A percentile compares a stretch with the other conserved stretches of the same genome.
Conservation (phyloP, 2,329 filamentous ascomycete species). For the Rutstroemia sydowiana region DNA sequence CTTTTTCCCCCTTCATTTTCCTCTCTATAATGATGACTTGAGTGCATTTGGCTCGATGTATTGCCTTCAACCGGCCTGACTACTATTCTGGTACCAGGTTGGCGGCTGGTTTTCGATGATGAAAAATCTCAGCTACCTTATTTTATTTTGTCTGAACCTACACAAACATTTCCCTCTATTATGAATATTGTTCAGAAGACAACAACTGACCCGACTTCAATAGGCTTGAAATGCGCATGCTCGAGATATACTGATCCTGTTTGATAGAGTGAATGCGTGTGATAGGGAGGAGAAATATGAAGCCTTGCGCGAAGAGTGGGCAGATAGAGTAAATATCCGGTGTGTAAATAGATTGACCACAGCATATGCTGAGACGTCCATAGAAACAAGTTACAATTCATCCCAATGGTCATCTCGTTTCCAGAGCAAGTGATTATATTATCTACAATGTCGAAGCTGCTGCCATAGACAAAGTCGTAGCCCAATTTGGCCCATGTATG, state of each 20-base stretch:
- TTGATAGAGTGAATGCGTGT: constrained; percentile 80
- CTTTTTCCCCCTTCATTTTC: constrained; percentile 23
- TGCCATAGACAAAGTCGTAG: constrained; percentile 79
- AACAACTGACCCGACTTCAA: constrained; percentile 22
- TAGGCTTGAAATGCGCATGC: background rate
- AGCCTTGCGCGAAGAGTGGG: constrained; percentile 71
- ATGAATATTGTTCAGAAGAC: background rate
- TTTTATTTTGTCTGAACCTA: constrained; percentile 74
- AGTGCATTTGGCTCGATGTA: constrained; percentile 99
- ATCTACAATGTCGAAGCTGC: constrained; percentile 98
- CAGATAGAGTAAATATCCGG: constrained; percentile 67
- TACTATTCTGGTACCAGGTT: constrained; percentile 69
- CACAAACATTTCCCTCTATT: constrained; percentile 1
- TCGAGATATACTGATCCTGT: background rate
- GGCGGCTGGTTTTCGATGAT: constrained; percentile 78
- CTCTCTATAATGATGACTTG: constrained; percentile 82
- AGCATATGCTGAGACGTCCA: constrained; percentile 33
- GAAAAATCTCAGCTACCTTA: constrained; percentile 99
- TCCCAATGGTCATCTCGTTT: constrained; percentile 91
- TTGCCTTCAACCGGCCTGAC: constrained; percentile 55
- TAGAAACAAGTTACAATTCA: constrained; percentile 84
- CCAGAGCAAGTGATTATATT: constrained; percentile 94
- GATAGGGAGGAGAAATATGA: constrained; percentile 87
- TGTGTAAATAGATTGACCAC: constrained; percentile 30
- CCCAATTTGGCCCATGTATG: constrained; percentile 87